Conservation (phyloP, 257 asterid species). For the Jacaranda copaia region DNA sequence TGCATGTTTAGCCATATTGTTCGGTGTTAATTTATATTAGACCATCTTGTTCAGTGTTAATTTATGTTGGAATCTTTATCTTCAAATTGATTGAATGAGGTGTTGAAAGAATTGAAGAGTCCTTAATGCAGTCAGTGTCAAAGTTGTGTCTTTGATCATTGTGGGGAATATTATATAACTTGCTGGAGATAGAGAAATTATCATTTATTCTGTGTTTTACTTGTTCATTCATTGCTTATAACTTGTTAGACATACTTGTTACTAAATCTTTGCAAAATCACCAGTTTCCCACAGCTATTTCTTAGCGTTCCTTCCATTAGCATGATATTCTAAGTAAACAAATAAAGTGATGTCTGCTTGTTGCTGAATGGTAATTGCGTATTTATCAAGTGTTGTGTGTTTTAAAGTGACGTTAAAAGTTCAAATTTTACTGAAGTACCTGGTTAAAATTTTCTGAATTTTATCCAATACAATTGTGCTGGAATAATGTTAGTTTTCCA, state of each 20-base stretch:
- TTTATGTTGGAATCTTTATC: background rate
- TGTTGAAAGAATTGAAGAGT: slow-evolving; percentile 15
- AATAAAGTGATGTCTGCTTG: slow-evolving; percentile 12
- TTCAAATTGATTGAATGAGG: background rate
- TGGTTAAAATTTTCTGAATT: slow-evolving; percentile 1
- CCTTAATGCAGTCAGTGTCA: background rate
- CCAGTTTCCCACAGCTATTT: background rate
- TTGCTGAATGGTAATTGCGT: slow-evolving; percentile 14
- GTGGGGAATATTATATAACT: background rate
- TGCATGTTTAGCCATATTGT: background rate
- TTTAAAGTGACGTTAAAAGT: background rate
- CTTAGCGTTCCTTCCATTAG: slow-evolving; percentile 5
- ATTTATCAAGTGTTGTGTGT: slow-evolving; percentile 8
- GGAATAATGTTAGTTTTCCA: slow-evolving; percentile 13
- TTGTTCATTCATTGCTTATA: background rate
- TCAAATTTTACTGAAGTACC: background rate
- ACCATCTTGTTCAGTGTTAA: background rate
- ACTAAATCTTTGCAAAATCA: slow-evolving; percentile 8
- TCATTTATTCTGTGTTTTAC: background rate
- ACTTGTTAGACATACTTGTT: slow-evolving; percentile 9
- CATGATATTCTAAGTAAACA: background rate
- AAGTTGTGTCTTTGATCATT: slow-evolving; percentile 1
- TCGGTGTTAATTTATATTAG: slow-evolving; percentile 2
- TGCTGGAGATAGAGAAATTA: background rate
- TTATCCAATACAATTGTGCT: background rate